phyloP scores from a whole-genome alignment of 1,284 basidiomycete genomes.

The Phylloporus sp. region DNA sequence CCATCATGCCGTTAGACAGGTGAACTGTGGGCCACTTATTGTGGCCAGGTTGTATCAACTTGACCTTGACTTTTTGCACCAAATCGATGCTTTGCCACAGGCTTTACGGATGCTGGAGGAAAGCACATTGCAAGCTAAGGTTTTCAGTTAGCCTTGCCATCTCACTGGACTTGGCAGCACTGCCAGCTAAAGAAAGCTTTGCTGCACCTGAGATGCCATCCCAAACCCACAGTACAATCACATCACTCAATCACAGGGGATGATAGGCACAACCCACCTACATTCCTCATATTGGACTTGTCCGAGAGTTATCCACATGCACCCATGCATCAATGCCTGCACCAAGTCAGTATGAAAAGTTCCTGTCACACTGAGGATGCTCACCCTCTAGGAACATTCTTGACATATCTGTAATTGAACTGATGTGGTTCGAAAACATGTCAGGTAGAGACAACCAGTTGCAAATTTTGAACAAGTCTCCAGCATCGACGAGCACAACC shows the following conservation, averaged over 20 bases:
- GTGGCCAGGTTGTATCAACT: slow-evolving; percentile 55
- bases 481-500: slow-evolving; percentile 81
- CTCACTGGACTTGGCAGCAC: slow-evolving; percentile 40
- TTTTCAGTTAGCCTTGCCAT: slow-evolving; percentile 91
- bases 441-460: slow-evolving; percentile 65
- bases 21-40: slow-evolving; percentile 74
- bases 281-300: slow-evolving; percentile 81
- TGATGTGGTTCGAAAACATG: slow-evolving; percentile 86
- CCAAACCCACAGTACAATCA: slow-evolving; percentile 69
- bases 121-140: slow-evolving; percentile 85
- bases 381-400: slow-evolving; percentile 75
- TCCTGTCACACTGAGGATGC: slow-evolving; percentile 17
- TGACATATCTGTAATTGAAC: slow-evolving; percentile 88
- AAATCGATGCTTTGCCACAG: slow-evolving; percentile 54
- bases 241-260: background rate
- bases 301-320: slow-evolving; percentile 73
- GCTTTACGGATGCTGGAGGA: slow-evolving; percentile 60
- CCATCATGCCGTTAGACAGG: slow-evolving; percentile 61
- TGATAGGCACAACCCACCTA: slow-evolving; percentile 54
- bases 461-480: slow-evolving; percentile 70
- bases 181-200: slow-evolving; percentile 41
- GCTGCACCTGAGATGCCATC: slow-evolving; percentile 76
- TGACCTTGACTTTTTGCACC: slow-evolving; percentile 71
- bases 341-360: background rate
- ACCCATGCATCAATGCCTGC: slow-evolving; percentile 85